phyloP scores from a whole-genome alignment of 2,329 filamentous ascomycete genomes.

The Emmonsiellopsis sp. region DNA sequence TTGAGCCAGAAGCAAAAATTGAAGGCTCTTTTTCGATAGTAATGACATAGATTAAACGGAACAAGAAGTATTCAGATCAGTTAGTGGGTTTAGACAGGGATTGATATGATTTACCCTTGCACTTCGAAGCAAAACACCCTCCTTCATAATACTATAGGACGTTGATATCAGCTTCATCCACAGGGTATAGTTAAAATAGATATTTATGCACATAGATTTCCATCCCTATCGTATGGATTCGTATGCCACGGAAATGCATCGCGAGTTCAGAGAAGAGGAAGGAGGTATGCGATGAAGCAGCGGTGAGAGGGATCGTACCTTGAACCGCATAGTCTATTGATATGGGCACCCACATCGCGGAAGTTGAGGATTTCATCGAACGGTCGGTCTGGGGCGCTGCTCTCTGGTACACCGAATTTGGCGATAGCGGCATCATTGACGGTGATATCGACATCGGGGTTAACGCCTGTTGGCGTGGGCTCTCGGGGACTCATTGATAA shows the following conservation, averaged over 20 bases:
- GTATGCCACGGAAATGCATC: too few relatives aligned
- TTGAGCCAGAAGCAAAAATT: too few relatives aligned
- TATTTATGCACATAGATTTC: not conserved
- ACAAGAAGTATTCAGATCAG: not conserved
- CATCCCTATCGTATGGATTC: too few relatives aligned
- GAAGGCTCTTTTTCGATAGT: not conserved
- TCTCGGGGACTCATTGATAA: constrained; percentile 39
- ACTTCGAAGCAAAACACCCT: constrained; percentile 59
- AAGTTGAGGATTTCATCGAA: constrained; percentile 62
- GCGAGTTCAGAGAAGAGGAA: too few relatives aligned
- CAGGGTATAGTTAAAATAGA: not conserved
- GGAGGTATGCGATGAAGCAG: too few relatives aligned
- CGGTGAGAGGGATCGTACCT: constrained; percentile 34
- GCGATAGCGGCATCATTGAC: not conserved
- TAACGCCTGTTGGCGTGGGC: constrained; percentile 43
- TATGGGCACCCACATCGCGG: constrained; percentile 60
- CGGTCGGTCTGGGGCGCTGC: constrained; percentile 19
- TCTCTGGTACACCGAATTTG: not conserved
- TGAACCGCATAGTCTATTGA: constrained; percentile 51
- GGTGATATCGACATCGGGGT: constrained; percentile 12
- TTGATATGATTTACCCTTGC: constrained; percentile 46
- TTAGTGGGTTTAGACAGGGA: not conserved
- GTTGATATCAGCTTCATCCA: not conserved
- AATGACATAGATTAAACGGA: not conserved
- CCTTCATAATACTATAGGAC: constrained; percentile 38